phyloP scores from a whole-genome alignment of 176 grass and related monocot genomes.

The Melocanna baccifera region DNA sequence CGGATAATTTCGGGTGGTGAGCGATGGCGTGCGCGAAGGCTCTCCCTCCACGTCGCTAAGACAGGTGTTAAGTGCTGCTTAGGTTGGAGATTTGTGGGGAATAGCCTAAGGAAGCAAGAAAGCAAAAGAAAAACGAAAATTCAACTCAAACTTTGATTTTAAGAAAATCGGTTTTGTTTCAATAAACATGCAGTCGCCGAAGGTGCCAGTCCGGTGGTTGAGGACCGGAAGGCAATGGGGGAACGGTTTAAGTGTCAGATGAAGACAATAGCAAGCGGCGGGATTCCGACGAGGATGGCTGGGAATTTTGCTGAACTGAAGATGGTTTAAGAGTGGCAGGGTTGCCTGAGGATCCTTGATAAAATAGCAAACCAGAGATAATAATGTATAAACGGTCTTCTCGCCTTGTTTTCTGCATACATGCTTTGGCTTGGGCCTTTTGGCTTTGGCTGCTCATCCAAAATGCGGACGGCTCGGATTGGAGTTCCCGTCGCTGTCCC shows the following conservation, averaged over 20 bases:
- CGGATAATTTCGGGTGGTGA: no score
- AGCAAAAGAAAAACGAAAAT: no score
- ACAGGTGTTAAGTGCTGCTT: no score
- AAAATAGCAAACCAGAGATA: not conserved
- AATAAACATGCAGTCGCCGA: conserved; percentile 18
- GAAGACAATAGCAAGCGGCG: not conserved
- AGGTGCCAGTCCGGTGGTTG: not conserved
- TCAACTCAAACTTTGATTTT: no score
- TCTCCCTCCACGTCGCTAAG: no score
- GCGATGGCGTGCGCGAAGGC: no score
- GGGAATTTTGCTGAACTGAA: conserved; percentile 47
- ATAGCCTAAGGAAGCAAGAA: no score
- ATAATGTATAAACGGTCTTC: not conserved
- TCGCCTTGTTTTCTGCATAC: not conserved
- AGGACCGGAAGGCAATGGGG: not conserved
- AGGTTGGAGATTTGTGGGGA: no score
- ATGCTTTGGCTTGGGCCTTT: no score
- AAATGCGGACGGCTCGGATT: conserved; percentile 22
- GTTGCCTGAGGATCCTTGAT: not conserved
- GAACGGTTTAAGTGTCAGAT: not conserved
- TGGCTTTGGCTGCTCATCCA: not conserved
- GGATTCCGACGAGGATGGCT: conserved; percentile 37
- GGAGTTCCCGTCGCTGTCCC: conserved; percentile 24
- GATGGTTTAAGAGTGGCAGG: not conserved
- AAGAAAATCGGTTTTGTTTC: no score